Conservation (phyloP, 768 basidiomycete species). For the Boletus vinaceobasis region DNA sequence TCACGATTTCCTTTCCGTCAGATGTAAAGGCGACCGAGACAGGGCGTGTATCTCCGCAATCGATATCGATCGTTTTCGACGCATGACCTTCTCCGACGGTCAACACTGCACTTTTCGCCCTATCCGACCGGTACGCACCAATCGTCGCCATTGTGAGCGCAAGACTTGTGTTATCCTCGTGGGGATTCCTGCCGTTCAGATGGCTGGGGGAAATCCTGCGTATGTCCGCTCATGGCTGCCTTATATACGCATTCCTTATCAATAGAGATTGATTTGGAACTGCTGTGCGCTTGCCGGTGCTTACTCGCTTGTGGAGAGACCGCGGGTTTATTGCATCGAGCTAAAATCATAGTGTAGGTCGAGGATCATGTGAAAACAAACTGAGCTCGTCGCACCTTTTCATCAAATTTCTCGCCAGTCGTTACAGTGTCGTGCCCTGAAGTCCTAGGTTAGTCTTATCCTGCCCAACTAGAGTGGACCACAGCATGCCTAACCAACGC, state of each 20-base stretch:
- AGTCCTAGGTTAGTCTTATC: no score
- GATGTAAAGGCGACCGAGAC: constrained; percentile 4
- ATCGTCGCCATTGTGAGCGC: neutral
- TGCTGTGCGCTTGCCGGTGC: neutral
- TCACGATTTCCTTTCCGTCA: constrained; percentile 4
- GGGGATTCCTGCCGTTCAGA: neutral
- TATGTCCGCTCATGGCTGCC: neutral
- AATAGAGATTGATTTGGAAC: neutral
- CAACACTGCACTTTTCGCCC: neutral
- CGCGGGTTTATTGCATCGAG: neutral
- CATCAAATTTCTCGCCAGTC: no score
- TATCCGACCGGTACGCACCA: neutral
- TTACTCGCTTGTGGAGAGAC: neutral
- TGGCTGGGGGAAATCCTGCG: neutral
- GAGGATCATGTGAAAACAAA: no score
- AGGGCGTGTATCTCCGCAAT: constrained; percentile 1
- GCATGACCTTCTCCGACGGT: neutral
- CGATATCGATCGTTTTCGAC: neutral
- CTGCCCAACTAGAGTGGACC: no score
- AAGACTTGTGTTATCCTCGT: neutral
- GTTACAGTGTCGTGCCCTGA: no score
- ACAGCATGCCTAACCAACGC: no score
- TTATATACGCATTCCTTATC: neutral
- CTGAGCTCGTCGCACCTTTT: no score
- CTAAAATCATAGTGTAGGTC: no score